Conservation (phyloP, 164 flowering plant genomes). For the Echeveria elegans region DNA sequence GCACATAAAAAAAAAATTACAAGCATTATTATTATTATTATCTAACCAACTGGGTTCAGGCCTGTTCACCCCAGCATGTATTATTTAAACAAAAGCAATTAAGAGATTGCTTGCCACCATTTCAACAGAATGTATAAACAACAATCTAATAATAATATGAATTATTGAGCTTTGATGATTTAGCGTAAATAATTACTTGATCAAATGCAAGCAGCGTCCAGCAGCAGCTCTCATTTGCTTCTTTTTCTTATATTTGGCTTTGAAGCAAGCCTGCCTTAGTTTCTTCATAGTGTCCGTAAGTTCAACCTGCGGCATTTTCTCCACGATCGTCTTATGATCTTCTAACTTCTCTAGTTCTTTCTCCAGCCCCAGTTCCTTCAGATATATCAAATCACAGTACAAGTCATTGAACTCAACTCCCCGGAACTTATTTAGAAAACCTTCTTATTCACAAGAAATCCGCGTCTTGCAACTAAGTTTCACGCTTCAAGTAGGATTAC, state of each 20-base stretch:
- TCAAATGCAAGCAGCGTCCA: neutral
- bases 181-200: neutral
- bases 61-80: neutral
- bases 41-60: neutral
- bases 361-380: constrained; percentile 36
- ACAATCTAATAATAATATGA: neutral
- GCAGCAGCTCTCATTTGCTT: constrained; percentile 12
- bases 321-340: constrained; percentile 33
- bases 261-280: constrained; percentile 60
- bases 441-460: no score
- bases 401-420: neutral
- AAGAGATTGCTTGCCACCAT: neutral
- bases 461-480: no score
- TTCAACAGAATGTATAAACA: neutral
- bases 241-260: constrained; percentile 58
- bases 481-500: no score
- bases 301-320: constrained; percentile 36
- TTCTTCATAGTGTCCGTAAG: constrained; percentile 38
- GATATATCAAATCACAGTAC: neutral
- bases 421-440: neutral
- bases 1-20: no score
- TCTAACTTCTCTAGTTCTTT: constrained; percentile 36
- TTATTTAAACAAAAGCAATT: neutral
- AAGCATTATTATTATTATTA: no score
- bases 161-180: neutral